These are phyloP conservation scores for Pisolithus thermaeus DNA, from an alignment of 1,284 basidiomycete genomes.

Conservation along the genomic window DNA sequence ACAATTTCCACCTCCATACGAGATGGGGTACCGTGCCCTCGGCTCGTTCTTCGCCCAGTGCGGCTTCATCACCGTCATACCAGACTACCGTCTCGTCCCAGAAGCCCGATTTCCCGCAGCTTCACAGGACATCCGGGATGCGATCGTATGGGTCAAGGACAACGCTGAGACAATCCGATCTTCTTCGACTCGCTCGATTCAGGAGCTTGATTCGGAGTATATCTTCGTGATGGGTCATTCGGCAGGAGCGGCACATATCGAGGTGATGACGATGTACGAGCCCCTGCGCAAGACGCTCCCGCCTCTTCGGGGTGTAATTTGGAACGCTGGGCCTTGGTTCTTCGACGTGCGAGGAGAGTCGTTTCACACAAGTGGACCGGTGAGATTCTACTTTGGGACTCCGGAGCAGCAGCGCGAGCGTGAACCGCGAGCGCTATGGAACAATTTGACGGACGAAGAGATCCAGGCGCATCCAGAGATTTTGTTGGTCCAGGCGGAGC, in stretches of 20 bases:
- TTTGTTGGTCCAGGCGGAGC: conserved; percentile 44
- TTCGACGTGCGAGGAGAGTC: conserved; percentile 23
- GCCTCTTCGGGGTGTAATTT: conserved; percentile 39
- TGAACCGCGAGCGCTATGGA: conserved; percentile 36
- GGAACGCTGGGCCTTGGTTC: conserved; percentile 42
- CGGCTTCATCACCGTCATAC: conserved; percentile 55
- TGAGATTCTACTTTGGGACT: conserved; percentile 42
- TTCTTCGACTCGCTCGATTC: conserved; percentile 14
- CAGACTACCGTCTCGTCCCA: conserved; percentile 60
- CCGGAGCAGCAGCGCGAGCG: conserved; percentile 34
- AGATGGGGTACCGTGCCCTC: conserved; percentile 48
- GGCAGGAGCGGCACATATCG: conserved; percentile 46
- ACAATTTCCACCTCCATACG: conserved; percentile 38
- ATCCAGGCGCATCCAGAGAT: conserved; percentile 39
- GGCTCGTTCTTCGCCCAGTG: conserved; percentile 53
- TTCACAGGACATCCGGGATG: conserved; percentile 51
- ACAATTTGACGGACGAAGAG: conserved; percentile 28
- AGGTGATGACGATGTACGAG: conserved; percentile 40
- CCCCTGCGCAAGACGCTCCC: conserved; percentile 32
- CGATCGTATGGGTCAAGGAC: conserved; percentile 45
- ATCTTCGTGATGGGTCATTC: conserved; percentile 54
- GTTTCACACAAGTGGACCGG: conserved; percentile 23
- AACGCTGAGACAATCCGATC: conserved; percentile 28
- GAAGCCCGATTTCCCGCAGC: conserved; percentile 44
- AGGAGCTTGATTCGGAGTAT: conserved; percentile 33